Evolutionary conservation across 345 rosid genomes (phyloP), one percentile per base, ranked within the genome.

Genomic region (Bruguiera parviflora): DNA sequence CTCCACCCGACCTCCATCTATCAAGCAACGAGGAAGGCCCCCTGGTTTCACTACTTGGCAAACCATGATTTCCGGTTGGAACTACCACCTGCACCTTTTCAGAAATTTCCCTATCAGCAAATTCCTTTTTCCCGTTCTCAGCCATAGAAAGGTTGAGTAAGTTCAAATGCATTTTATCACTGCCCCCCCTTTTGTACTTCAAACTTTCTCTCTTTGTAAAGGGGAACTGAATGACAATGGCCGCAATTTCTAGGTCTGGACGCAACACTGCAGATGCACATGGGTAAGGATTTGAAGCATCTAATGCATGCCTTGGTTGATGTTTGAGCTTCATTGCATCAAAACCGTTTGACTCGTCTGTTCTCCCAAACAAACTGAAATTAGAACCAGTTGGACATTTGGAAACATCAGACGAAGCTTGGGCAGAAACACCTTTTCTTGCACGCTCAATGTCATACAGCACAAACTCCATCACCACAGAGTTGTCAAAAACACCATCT

Each of bases 1-100:
- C 92, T 73, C 99, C 98, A 2, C 98, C 96, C 5, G 77, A 70
- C 71, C 96, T 89, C 98, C 98, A 96, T 75, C 99, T 82, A 39
- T 89, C 84, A 16, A 90, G 85, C 82, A 96, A 80, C 9, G 95
- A 82, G 29, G 86, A 87, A 58, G 97, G 98, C 63, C 91, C 89
- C 22, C 6, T 78, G 74, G 77, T 82, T 61, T 88, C 86, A 6
- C 74, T 66, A 71, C 65, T 74, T 7, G 98, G 97, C 70, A 86
- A 77, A 68, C 99, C 81, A 35, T 96, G 99, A 76, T 83, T 84
- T 76, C 97, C 98, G 9, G 84, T 67, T 58, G 98, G 97, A 78
- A 96, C 76, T 59, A 90, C 80, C 64, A 89, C 92, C 77, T 82
- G 84, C 72, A 96, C 73, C 64, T 71, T 78, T 49, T 79, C 87